A percentile compares a stretch with the other conserved stretches of the same genome.
phyloP scores from a whole-genome alignment of 345 rosid species.

The Anastatica hierochuntica region DNA sequence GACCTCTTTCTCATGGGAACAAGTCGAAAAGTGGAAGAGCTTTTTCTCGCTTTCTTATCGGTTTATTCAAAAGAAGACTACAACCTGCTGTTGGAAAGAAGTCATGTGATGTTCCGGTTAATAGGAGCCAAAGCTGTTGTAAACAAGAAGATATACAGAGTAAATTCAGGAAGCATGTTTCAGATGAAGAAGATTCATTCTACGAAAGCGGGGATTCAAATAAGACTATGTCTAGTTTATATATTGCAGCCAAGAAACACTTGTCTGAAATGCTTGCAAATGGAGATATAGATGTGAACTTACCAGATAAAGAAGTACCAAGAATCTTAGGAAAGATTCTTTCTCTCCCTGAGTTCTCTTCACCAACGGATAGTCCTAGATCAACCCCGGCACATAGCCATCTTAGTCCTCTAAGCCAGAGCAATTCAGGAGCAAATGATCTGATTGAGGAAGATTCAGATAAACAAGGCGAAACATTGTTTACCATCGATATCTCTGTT shows the following conservation, averaged over 20 bases:
- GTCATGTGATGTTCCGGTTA: conserved; percentile 37
- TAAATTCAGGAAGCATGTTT: conserved; percentile 32
- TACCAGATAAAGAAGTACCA: conserved; percentile 42
- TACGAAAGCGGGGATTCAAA: conserved; percentile 30
- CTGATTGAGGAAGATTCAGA: conserved; percentile 17
- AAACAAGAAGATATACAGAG: conserved; percentile 23
- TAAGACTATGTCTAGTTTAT: conserved; percentile 52
- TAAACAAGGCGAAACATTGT: conserved; percentile 28
- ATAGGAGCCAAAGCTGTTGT: conserved; percentile 10
- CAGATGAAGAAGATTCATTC: conserved; percentile 37
- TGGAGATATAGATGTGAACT: conserved; percentile 38
- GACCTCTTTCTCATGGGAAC: conserved; percentile 35
- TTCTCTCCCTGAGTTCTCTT: conserved; percentile 58
- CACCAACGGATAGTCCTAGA: conserved; percentile 60
- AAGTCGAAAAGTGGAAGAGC: conserved; percentile 49
- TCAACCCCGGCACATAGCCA: conserved; percentile 16
- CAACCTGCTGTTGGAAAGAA: conserved; percentile 37
- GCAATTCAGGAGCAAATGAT: conserved; percentile 19
- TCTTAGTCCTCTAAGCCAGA: conserved; percentile 25
- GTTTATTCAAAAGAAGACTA: conserved; percentile 36
- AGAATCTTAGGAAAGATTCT: conserved; percentile 76
- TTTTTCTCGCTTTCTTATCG: conserved; percentile 31
- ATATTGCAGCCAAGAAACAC: conserved; percentile 86
- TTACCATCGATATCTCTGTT: conserved; percentile 25
- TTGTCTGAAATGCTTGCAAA: conserved; percentile 69